Base-by-base conservation (phyloP, 2,329 filamentous ascomycete genomes). In the Arthrocladium fulminans region DNA sequence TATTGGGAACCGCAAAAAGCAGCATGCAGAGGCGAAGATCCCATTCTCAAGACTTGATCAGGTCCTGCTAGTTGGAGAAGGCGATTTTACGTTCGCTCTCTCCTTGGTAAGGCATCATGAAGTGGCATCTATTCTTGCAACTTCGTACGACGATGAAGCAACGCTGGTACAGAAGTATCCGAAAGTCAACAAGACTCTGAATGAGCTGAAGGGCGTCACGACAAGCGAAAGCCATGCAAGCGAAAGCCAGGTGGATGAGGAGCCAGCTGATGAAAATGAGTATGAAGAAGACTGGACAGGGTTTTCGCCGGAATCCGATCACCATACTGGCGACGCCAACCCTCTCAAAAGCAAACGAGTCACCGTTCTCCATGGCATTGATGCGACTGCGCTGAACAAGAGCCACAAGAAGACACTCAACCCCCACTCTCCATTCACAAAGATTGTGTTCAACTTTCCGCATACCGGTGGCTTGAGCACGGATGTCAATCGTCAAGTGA, bases 381-480 rank as follows among this genome's bases (percentile, higher is more conserved):
- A 72, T 47, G 69, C 68, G 0, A 64, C 63, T 40, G 70, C 70
- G 57, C 61, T 72, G 24, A 49, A 57, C 5, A 54, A 60, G 2
- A 55, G 56, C 27, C 65, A 64, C 35, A 47, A 52, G 15, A 55
- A 56, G 39, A 40, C 45, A 17, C 45, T 55, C 6, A 48, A 51
- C 39, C 41, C 50, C 22, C 60, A 60, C 13, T 67, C 67, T 2
- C 66, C 71, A 3, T 89, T 84, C 74, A 82, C 94, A 65, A 77
- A 80, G 49, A 83, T 97, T 53, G 74, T 90, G 56, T 98, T 97
- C 79, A 95, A 96, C 73, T 98, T 98, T 67, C 92, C 92, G 29
- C 92, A 98, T 70, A 85, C 94, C 2, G 92, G 92, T 54, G 92
- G 92, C 39, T 83, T 94, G 60, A 85, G 80, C 55, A 97, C 84